Evolutionary conservation across 1,284 basidiomycete species (phyloP).

Genomic region (Moesziomyces sp.): DNA sequence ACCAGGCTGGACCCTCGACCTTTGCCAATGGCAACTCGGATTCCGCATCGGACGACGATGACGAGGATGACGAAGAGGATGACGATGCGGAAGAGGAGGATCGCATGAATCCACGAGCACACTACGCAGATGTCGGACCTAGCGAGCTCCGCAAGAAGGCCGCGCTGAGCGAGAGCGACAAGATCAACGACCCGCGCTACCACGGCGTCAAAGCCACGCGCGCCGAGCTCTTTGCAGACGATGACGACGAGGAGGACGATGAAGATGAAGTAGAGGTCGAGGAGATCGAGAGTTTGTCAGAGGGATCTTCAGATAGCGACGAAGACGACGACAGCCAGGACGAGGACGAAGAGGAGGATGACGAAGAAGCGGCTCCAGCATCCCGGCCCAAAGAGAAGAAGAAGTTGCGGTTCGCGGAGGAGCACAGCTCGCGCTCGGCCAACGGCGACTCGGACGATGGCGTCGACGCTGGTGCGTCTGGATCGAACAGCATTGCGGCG

Average conservation of each 20-base stretch:
- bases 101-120: conserved; percentile 39
- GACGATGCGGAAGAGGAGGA: conserved; percentile 26
- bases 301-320: conserved; percentile 8
- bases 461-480: conserved; percentile 8
- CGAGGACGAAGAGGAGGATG: conserved; percentile 19
- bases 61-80: conserved; percentile 22
- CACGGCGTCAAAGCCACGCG: conserved; percentile 52
- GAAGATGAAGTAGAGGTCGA: conserved; percentile 23
- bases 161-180: conserved; percentile 49
- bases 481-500: conserved; percentile 38
- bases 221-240: conserved; percentile 51
- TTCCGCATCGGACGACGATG: conserved; percentile 13
- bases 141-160: conserved; percentile 56
- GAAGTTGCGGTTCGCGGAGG: conserved; percentile 26
- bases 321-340: conserved; percentile 16
- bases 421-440: conserved; percentile 3
- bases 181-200: conserved; percentile 40
- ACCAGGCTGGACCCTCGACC: conserved; percentile 22
- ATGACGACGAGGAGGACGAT: conserved; percentile 24
- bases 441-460: conserved; percentile 5
- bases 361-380: conserved; percentile 3
- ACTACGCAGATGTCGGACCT: conserved; percentile 52
- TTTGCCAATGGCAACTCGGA: conserved; percentile 5
- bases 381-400: conserved; percentile 12
- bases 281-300: conserved; percentile 5